Conservation (phyloP, 2,329 filamentous ascomycete species). For the Neoarthrinium moseri region DNA sequence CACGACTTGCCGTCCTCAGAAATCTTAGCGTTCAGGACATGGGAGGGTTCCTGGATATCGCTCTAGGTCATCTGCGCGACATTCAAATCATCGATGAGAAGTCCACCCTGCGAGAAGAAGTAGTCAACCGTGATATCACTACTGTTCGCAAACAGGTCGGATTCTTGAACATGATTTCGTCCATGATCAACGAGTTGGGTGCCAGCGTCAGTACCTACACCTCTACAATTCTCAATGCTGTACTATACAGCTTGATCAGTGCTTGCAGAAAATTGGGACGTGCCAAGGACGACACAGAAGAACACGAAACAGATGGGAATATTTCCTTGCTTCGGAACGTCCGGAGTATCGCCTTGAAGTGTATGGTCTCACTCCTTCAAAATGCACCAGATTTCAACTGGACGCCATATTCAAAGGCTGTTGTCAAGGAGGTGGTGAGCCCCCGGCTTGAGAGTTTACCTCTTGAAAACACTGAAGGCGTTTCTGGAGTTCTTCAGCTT, state of each 20-base stretch:
- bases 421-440: slow-evolving; percentile 74
- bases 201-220: slow-evolving; percentile 69
- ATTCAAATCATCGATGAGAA: slow-evolving; percentile 60
- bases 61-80: slow-evolving; percentile 67
- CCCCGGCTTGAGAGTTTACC: slow-evolving; percentile 78
- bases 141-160: slow-evolving; percentile 80
- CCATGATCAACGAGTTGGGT: slow-evolving; percentile 82
- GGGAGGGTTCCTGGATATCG: slow-evolving; percentile 78
- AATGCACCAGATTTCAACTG: slow-evolving; percentile 71
- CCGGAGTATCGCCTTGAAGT: slow-evolving; percentile 76
- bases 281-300: slow-evolving; percentile 29
- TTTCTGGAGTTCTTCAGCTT: slow-evolving; percentile 79
- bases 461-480: slow-evolving; percentile 81
- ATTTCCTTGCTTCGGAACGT: slow-evolving; percentile 64
- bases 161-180: slow-evolving; percentile 86
- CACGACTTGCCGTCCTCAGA: slow-evolving; percentile 77
- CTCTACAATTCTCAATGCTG: slow-evolving; percentile 67
- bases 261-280: slow-evolving; percentile 61
- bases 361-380: slow-evolving; percentile 74
- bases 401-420: slow-evolving; percentile 65
- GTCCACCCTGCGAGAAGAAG: slow-evolving; percentile 44
- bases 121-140: slow-evolving; percentile 59
- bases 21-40: slow-evolving; percentile 74
- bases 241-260: slow-evolving; percentile 78
- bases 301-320: slow-evolving; percentile 36